Percentiles rank a stretch among this genome's conserved stretches.
Evolutionary conservation across 2,329 filamentous ascomycete genomes (phyloP).

Genomic region (Fusarium annulatum): DNA sequence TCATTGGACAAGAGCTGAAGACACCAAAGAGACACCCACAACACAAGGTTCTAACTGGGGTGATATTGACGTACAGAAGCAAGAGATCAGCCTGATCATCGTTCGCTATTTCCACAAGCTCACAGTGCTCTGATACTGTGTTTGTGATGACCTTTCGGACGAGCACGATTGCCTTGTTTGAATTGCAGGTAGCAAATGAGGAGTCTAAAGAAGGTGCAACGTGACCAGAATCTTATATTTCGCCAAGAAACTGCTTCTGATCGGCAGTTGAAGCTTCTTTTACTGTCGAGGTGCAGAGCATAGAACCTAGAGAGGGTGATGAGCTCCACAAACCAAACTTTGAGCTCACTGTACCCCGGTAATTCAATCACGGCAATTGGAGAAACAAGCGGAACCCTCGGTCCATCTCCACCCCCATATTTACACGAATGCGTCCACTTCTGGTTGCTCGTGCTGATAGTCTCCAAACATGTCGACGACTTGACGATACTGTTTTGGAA

Average conservation of each 20-base stretch:
- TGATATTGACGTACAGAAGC: conserved; percentile 12
- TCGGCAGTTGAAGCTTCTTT: conserved; percentile 9
- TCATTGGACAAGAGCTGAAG: conserved; percentile 6
- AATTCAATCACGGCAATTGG: conserved; percentile 31
- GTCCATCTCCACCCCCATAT: conserved; percentile 28
- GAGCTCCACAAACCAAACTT: not conserved
- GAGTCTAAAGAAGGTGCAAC: not conserved
- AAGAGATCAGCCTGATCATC: conserved; percentile 27
- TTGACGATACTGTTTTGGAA: conserved; percentile 14
- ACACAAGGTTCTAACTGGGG: not conserved
- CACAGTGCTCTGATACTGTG: conserved; percentile 19
- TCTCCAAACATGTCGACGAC: conserved; percentile 8
- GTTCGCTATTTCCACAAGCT: not conserved
- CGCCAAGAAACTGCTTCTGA: not conserved
- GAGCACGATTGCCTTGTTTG: not conserved
- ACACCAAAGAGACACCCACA: not conserved
- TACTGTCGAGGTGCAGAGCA: not conserved
- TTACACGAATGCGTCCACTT: conserved; percentile 17
- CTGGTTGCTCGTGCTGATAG: conserved; percentile 4
- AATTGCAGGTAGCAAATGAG: not conserved
- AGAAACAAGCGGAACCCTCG: conserved; percentile 27
- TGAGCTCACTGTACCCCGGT: conserved; percentile 13
- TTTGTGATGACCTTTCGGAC: not conserved
- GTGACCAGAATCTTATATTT: not conserved
- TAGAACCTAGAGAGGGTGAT: not conserved